Evolutionary conservation across 805 yeast genomes (phyloP).

Genomic region (Cyberlindnera bimundalis): DNA sequence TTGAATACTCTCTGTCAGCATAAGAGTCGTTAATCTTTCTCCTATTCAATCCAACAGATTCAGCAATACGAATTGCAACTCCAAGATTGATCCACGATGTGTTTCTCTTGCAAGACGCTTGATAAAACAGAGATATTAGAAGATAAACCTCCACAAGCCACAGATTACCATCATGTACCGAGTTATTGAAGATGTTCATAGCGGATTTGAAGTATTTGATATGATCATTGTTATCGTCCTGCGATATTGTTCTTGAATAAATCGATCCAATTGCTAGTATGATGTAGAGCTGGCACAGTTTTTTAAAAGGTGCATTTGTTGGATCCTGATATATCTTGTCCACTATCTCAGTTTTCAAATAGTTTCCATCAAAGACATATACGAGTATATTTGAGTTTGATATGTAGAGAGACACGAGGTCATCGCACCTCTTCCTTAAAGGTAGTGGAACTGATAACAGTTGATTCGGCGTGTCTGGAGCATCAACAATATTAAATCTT

Average conservation of each 20-base stretch:
- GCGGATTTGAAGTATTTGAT: constrained; percentile 35
- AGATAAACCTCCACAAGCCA: constrained; percentile 40
- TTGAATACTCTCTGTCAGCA: constrained; percentile 7
- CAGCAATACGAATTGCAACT: constrained; percentile 38
- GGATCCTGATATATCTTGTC: constrained; percentile 2
- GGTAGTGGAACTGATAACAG: constrained; percentile 1
- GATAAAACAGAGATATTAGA: constrained; percentile 37
- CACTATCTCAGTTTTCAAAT: constrained; percentile 7
- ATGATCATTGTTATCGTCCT: constrained; percentile 26
- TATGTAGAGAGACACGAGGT: background rate
- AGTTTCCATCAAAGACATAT: constrained; percentile 3
- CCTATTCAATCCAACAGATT: constrained; percentile 38
- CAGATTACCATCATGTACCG: constrained; percentile 35
- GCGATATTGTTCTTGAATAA: constrained; percentile 30
- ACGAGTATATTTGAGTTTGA: background rate
- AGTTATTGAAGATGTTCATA: constrained; percentile 27
- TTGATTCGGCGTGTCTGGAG: background rate
- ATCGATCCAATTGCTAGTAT: constrained; percentile 39
- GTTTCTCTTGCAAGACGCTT: constrained; percentile 34
- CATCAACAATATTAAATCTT: constrained; percentile 4
- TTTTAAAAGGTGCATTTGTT: background rate
- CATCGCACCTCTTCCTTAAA: background rate
- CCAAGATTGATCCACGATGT: constrained; percentile 43
- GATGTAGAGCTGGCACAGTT: constrained; percentile 2
- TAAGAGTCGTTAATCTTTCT: constrained; percentile 34